Evolutionary conservation across 768 basidiomycete genomes (phyloP), one percentile per base, ranked within the genome.

Genomic region (Paxillus ammoniavirescens): DNA sequence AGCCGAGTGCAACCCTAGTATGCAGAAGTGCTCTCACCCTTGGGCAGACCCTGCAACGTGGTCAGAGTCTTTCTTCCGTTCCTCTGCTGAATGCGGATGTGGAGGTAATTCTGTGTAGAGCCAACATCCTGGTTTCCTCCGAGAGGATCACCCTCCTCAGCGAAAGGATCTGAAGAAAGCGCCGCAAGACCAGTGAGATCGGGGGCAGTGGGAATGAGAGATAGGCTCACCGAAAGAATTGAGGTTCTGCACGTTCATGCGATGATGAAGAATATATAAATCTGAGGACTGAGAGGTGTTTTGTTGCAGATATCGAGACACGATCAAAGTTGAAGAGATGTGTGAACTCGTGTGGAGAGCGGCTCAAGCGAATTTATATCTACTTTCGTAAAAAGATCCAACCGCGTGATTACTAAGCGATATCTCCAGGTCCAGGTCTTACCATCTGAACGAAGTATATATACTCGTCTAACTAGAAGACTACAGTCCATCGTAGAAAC

Each of bases 31-130:
- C 47, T 31, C 84, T 60, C 60, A 91, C 91, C 84, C 74, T 89
- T 93, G 51, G 92, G 91, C 61, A 99, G 73, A 57, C 97, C 97
- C 74, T 98, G 95, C 62, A 98, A 80, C 54, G 95, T 99, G 40
- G 97, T 99, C 78, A 98, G 75, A 57, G 94, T 97, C 82, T 99
- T 99, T 67, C 97, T 83, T 58, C 97, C 97, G 83, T 98, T 99
- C 68, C 97, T 84, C 75, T 99, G 97, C 74, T 99, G 97, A 66
- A 99, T 91, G 78, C 97, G 93, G 69, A 96, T 91, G 72, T 95
- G 93, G 71, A 95, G 90, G 72, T 92, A 87, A 70, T 91, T 84
- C 65, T 83, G 75, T 71, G 86, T 84, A 59, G 89, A 87, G 61
- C 88, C 89, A 66, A 91, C 88, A 78, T 90, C 86, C 64, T 85